Base-by-base conservation (phyloP, 2,329 filamentous ascomycete genomes). In the Ascosphaera aggregata region DNA sequence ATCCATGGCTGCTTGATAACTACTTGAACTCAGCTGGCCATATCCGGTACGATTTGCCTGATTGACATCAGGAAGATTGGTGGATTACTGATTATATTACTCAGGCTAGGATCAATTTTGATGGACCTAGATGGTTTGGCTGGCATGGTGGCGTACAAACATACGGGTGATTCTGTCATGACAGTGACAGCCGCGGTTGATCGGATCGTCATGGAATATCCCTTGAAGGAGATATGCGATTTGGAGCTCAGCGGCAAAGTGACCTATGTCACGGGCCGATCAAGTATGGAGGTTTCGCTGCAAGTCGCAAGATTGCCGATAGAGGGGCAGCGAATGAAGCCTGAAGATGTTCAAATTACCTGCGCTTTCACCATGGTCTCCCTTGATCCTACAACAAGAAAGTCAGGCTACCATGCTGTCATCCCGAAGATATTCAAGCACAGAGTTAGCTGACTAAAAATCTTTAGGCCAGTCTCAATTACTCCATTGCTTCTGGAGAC, bases 101-200 rank as follows among this genome's bases (percentile, higher is more conserved):
- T 4, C 60, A 73, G 63, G 39, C 63, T 84, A 5, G 79, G 79
- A 0, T 73, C 77, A 0, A 60, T 85, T 13, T 71, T 85, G 43
- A 84, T 84, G 76, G 79, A 85, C 44, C 65, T 85, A 2, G 79
- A 85, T 55, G 79, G 79, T 0, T 57, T 85, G 5, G 77, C 77
- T 1, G 79, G 80, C 8, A 70, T 84, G 36, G 69, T 85, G 41
- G 77, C 79, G 15, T 76, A 82, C 55, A 79, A 76, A 44, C 73
- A 78, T 47, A 75, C 73, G 0, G 73, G 73, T 15, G 72, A 76
- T 39, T 58, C 60, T 34, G 70, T 74, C 1, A 70, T 67, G 1
- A 75, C 69, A 1, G 71, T 76, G 24, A 76, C 71, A 2, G 71
- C 71, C 13, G 69, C 69, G 16, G 71, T 70, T 41, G 71, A 76